Conservation (phyloP, 768 basidiomycete species). For the Botryobasidium botryosum region DNA sequence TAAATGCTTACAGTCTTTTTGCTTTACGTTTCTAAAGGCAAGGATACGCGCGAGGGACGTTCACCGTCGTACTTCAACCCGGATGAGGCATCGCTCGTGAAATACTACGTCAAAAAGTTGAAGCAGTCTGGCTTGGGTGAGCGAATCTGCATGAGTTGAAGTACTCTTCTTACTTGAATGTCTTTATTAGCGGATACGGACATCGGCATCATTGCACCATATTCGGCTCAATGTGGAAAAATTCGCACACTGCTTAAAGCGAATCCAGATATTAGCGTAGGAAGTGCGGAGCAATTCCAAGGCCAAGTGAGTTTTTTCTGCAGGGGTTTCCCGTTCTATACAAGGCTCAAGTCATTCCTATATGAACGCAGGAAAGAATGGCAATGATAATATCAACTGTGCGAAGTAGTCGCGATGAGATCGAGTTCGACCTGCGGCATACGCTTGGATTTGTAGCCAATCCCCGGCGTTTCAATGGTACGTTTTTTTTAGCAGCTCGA, state of each 20-base stretch:
- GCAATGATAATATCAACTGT: conserved; percentile 5
- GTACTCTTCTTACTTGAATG: background rate
- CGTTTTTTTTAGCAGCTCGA: conserved; percentile 16
- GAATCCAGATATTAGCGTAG: conserved; percentile 8
- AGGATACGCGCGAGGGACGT: conserved; percentile 44
- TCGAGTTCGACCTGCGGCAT: conserved; percentile 2
- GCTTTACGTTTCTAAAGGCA: background rate
- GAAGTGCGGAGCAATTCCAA: background rate
- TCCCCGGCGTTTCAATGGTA: conserved; percentile 11
- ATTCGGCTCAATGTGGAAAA: conserved; percentile 40
- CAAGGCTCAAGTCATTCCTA: background rate
- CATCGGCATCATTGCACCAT: conserved; percentile 46
- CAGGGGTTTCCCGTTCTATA: background rate
- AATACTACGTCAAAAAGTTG: conserved; percentile 27
- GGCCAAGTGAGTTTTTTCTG: background rate
- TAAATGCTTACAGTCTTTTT: too few species aligned
- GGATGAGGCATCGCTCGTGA: conserved; percentile 37
- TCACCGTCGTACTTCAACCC: conserved; percentile 59
- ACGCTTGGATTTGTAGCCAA: conserved; percentile 4
- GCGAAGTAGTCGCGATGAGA: background rate
- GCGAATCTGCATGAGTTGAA: background rate
- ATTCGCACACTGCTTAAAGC: conserved; percentile 25
- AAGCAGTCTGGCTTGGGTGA: conserved; percentile 4
- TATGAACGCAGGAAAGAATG: background rate
- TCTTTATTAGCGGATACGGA: conserved; percentile 20